A percentile compares a stretch with the other conserved stretches of the same genome.
phyloP scores from a whole-genome alignment of 2,329 filamentous ascomycete genomes.

The Penicillium brasilianum region DNA sequence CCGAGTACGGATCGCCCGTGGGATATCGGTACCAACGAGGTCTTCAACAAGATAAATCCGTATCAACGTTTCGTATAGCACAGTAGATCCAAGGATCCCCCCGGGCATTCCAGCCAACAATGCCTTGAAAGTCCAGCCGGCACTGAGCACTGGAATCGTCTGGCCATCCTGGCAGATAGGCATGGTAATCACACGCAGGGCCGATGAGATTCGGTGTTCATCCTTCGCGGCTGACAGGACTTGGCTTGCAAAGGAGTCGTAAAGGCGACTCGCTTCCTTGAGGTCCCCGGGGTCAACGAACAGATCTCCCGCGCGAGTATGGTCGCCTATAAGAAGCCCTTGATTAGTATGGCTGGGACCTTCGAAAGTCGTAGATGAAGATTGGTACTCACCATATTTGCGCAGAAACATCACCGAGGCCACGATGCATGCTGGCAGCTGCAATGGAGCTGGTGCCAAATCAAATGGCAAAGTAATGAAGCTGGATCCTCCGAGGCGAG shows the following conservation, averaged over 20 bases:
- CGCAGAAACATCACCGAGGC: slow-evolving; percentile 46
- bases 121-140: slow-evolving; percentile 43
- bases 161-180: slow-evolving; percentile 32
- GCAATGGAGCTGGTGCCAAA: slow-evolving; percentile 45
- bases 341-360: slow-evolving; percentile 17
- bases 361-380: neutral
- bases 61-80: slow-evolving; percentile 40
- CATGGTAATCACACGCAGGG: slow-evolving; percentile 40
- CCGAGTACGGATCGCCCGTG: slow-evolving; percentile 31
- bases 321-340: slow-evolving; percentile 27
- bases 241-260: slow-evolving; percentile 48
- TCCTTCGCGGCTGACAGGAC: slow-evolving; percentile 45
- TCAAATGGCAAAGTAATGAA: slow-evolving; percentile 44
- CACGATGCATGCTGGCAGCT: slow-evolving; percentile 51
- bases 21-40: slow-evolving; percentile 21
- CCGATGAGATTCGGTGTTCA: slow-evolving; percentile 40
- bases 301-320: slow-evolving; percentile 33
- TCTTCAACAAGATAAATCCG: slow-evolving; percentile 34
- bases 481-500: slow-evolving; percentile 50
- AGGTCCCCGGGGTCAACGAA: slow-evolving; percentile 45
- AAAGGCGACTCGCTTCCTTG: slow-evolving; percentile 41
- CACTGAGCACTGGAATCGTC: slow-evolving; percentile 35
- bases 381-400: slow-evolving; percentile 20
- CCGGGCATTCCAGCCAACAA: slow-evolving; percentile 45
- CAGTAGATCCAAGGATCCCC: slow-evolving; percentile 45